These are phyloP conservation scores for Anthracocystis panici-leucophaei DNA, from an alignment of 1,284 basidiomycete species.

Conservation along the genomic window DNA sequence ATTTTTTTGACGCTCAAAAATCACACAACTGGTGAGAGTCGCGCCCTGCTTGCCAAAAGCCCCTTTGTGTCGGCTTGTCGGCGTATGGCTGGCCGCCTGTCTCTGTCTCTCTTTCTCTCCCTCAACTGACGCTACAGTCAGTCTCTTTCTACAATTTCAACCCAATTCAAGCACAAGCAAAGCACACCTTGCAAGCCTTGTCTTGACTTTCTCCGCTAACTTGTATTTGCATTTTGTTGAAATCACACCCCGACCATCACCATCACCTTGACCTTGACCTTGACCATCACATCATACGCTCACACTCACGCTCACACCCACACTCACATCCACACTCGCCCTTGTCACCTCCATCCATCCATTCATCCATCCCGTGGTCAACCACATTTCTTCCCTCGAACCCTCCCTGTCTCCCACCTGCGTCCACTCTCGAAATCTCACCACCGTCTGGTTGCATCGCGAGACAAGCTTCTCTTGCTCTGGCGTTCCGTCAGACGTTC, in stretches of 20 bases:
- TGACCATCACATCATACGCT: neutral
- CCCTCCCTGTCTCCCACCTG: neutral
- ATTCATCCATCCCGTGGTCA: slow-evolving; percentile 4
- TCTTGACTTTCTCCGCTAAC: neutral
- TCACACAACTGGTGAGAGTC: neutral
- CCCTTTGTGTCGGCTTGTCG: slow-evolving; percentile 12
- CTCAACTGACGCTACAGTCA: no score
- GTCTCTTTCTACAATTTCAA: neutral
- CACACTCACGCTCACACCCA: slow-evolving; percentile 6
- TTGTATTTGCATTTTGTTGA: neutral
- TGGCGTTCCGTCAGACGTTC: neutral
- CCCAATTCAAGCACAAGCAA: no score
- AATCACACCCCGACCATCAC: slow-evolving; percentile 1
- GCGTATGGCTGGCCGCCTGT: neutral
- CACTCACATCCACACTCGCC: slow-evolving; percentile 3
- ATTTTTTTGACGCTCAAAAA: neutral
- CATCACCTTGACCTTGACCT: slow-evolving; percentile 5
- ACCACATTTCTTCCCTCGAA: slow-evolving; percentile 5
- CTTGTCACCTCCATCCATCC: slow-evolving; percentile 4
- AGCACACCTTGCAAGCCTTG: no score
- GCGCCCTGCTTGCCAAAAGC: slow-evolving; percentile 10
- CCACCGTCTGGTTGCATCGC: neutral
- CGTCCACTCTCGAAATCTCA: neutral
- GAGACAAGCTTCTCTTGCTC: neutral
- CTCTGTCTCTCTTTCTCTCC: neutral